Evolutionary conservation across 331 rosid species (phyloP), one percentile per base, ranked within the genome.

Genomic region (Pyracantha coccinea): DNA sequence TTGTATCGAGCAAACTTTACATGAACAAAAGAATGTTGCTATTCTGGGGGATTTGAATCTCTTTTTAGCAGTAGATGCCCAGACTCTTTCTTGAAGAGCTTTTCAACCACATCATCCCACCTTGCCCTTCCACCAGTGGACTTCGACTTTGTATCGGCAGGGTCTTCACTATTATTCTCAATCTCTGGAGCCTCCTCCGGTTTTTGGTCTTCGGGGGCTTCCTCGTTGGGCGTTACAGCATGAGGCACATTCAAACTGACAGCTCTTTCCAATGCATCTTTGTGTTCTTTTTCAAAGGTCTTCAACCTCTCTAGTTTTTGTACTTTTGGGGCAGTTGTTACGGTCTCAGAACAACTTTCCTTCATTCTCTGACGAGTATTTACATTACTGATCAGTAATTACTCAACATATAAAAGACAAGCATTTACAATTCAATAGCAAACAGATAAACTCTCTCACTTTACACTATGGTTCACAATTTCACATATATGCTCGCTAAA

Each of bases 181-280:
- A 70, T 77, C 81, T 27, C 27, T 77, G n/a, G 81, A 71, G 80
- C 53, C 77, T 82, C 53, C 77, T 82, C 86, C 17, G 12, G 77
- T 64, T 72, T 77, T 50, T 69, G 32, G 63, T 75, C 74, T 31
- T 80, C 75, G 1, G 58, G 6, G 0, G 68, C 58, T 32, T 81
- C 77, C 77, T 84, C 91, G 4, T 75, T 78, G 32, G 73, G 9
- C 5, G 80, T 81, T 21, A 83, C 86, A 3, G 91, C 95, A 60
- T 91, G 88, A 75, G 97, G 97, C n/a, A 91, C 84, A 71, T 91
- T 89, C 74, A 91, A 82, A 80, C 91, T 89, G 32, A 91, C 93
- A 32, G 89, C 95, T 77, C 97, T 89, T 82, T 91, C 96, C 68
- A 88, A 75, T 5, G 97, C 97, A 78, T 91, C 87, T 72, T 70